Base-by-base conservation (phyloP, 768 basidiomycete species). In the Fistulinella prunicolor region DNA sequence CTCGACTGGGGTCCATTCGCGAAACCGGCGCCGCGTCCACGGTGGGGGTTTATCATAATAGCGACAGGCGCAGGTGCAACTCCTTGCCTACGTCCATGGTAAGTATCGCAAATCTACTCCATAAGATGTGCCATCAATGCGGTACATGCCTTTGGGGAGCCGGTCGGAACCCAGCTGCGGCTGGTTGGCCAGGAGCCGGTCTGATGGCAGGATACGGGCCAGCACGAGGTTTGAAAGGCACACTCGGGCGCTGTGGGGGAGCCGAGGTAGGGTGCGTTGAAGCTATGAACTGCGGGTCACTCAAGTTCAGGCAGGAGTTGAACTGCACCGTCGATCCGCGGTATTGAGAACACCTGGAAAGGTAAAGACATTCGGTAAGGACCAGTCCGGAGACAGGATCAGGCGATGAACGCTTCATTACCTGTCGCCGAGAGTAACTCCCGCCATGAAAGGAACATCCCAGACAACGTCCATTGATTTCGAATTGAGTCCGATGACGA, bases 401-500 rank as follows among this genome's bases (percentile, higher is more conserved):
- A 23, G 4, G 16, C 17, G 20, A n/a, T 21, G 2, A 21, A 39
- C 9, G 13, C 26, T 14, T 23, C 23, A 35, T 32, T 58, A 92
- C 89, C 94, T 76, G 59, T 89, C 90, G 4, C 84, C 83, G 10
- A 98, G 72, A 0, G 89, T 96, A 3, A 79, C 77, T 7, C 96
- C 96, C 19, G 92, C 84, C 82, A 99, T 90, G 70, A 99, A 98
- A 1, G 92, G 79, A 20, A 87, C 85, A 65, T 99, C 96, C 90
- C 96, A 98, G 0, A 95, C 79, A 20, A 98, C 87, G 65, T 98
- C 96, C 79, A 98, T 87, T 4, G 86, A 82, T 61, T 86, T 89
- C 3, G 85, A 70, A 58, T 85, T 90, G 59, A 99, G 69, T 13
- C 94, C 91, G 44, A 98, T 81, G 21, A 98, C 94, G 14, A 95